Evolutionary conservation across 2,329 filamentous ascomycete genomes (phyloP).

Genomic region (Hymenoscyphus albidus): DNA sequence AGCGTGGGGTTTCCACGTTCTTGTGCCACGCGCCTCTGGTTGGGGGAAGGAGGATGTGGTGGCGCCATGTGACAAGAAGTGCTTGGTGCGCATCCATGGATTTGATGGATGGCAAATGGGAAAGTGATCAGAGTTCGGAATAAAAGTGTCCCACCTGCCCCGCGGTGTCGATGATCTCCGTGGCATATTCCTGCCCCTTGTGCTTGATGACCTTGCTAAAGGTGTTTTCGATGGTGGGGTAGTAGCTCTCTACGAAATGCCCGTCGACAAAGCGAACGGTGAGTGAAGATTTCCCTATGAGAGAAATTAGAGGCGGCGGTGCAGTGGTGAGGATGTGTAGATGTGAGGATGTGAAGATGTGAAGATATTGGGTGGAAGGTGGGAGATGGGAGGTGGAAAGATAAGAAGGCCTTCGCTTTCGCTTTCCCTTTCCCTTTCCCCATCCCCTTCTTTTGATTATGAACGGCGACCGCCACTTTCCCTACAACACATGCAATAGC

Average conservation of each 20-base stretch:
- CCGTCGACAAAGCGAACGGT: constrained; percentile 97
- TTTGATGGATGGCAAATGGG: background rate
- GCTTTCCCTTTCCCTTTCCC: background rate
- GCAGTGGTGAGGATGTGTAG: background rate
- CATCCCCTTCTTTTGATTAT: background rate
- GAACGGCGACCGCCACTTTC: background rate
- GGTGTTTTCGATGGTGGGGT: constrained; percentile 98
- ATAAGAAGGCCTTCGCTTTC: no score
- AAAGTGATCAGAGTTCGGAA: background rate
- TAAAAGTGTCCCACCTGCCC: constrained; percentile 65
- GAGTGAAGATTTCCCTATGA: constrained; percentile 90
- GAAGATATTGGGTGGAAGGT: background rate
- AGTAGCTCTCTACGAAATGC: constrained; percentile 98
- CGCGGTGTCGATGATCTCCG: constrained; percentile 97
- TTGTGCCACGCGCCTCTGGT: background rate
- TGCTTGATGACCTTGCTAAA: constrained; percentile 94
- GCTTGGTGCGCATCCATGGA: background rate
- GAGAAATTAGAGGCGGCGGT: background rate
- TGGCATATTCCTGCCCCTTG: constrained; percentile 89
- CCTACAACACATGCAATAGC: constrained; percentile 16
- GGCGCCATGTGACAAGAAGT: constrained; percentile 1
- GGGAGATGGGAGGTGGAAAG: background rate
- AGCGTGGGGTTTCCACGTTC: constrained; percentile 12
- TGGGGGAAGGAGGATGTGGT: background rate
- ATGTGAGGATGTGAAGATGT: background rate